phyloP scores from a whole-genome alignment of 1,284 basidiomycete species.

The Ceratobasidium sp. region DNA sequence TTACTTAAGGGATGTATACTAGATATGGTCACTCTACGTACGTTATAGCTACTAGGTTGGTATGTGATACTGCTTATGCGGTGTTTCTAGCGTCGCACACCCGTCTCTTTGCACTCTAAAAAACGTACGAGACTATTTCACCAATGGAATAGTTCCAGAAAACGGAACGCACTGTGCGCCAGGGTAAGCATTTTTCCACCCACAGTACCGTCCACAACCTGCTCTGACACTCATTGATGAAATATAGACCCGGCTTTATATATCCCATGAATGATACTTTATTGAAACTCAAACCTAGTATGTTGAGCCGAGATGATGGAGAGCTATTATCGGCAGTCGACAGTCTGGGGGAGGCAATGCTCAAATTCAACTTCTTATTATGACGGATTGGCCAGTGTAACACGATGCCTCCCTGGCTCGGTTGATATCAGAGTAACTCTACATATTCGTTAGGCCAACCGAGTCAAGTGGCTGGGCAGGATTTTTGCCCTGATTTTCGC shows the following conservation, averaged over 20 bases:
- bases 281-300: no score
- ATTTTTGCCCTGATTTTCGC: no score
- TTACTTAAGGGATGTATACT: background rate
- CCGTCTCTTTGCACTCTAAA: constrained; percentile 44
- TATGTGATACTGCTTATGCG: background rate
- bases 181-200: background rate
- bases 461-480: no score
- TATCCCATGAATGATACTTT: background rate
- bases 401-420: no score
- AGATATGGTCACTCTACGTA: constrained; percentile 37
- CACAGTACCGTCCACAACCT: background rate
- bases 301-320: no score
- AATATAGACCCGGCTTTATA: background rate
- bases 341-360: background rate
- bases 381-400: no score
- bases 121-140: constrained; percentile 45
- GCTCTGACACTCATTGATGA: background rate
- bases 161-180: constrained; percentile 43
- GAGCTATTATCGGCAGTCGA: no score
- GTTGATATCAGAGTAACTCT: no score
- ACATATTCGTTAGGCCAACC: no score
- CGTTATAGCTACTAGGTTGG: background rate
- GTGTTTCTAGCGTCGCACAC: constrained; percentile 44
- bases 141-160: constrained; percentile 45
- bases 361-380: background rate